These are phyloP conservation scores for Picea abies DNA, from an alignment of 83 land plant genomes.

Conservation along the genomic window DNA sequence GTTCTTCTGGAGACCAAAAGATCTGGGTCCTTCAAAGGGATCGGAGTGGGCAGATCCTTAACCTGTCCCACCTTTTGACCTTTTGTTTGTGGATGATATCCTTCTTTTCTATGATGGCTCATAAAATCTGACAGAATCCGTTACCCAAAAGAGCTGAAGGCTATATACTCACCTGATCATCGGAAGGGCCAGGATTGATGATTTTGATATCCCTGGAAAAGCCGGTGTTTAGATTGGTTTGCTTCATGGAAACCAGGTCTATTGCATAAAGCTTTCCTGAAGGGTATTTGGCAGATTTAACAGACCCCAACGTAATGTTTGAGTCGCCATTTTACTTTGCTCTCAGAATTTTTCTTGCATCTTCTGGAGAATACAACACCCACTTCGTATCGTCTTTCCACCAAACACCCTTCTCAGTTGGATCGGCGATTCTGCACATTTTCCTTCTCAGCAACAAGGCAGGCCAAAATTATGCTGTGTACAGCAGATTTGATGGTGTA, in stretches of 20 bases:
- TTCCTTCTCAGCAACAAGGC: background rate
- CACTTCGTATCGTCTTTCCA: background rate
- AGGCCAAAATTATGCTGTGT: too few relatives aligned
- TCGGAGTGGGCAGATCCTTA: background rate
- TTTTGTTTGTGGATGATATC: background rate
- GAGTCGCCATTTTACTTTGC: background rate
- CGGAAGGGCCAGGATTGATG: too few relatives aligned
- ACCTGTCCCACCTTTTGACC: background rate
- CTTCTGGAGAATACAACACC: background rate
- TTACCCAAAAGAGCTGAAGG: too few relatives aligned
- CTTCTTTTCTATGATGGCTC: background rate
- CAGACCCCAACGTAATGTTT: background rate
- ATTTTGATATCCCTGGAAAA: background rate
- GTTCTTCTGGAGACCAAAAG: background rate
- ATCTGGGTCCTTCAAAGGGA: background rate
- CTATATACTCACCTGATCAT: too few relatives aligned
- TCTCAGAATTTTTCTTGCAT: background rate
- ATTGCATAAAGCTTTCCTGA: background rate
- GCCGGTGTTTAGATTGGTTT: background rate
- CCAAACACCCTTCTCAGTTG: constrained; percentile 5
- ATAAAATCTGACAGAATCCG: too few relatives aligned
- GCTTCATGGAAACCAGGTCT: background rate
- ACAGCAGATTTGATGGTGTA: too few relatives aligned
- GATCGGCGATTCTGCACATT: background rate
- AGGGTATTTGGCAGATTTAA: background rate